Percentiles rank a stretch among this genome's conserved stretches.
Evolutionary conservation across 116 monocot species (phyloP).

Genomic region (Posidonia oceanica): DNA sequence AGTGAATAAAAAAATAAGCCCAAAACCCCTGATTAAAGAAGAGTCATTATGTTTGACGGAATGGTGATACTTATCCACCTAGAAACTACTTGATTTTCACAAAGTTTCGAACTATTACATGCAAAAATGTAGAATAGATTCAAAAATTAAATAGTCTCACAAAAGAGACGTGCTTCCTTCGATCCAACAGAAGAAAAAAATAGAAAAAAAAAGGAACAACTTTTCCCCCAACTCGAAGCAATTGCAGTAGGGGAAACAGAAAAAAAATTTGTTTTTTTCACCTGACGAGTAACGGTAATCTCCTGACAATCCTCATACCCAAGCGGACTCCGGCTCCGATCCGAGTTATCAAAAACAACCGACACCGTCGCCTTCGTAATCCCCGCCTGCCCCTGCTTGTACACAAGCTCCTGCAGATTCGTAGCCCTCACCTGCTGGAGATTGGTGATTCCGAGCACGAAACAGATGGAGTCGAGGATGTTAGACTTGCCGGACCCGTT

Average conservation of each 20-base stretch:
- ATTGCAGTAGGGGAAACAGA: no score
- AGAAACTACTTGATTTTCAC: no score
- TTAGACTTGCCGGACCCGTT: constrained; percentile 98
- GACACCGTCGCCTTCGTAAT: constrained; percentile 96
- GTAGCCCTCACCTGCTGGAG: constrained; percentile 88
- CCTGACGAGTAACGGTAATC: constrained; percentile 93
- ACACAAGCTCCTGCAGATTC: constrained; percentile 90
- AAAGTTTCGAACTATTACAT: no score
- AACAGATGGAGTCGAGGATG: constrained; percentile 96
- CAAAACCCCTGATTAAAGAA: no score
- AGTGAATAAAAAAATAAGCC: no score
- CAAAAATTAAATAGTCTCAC: no score
- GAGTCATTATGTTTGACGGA: no score
- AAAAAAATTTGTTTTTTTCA: neutral
- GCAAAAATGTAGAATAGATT: no score
- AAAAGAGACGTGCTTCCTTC: neutral
- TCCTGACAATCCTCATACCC: constrained; percentile 79
- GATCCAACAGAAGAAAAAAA: no score
- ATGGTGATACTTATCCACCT: no score
- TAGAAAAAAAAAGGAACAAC: no score
- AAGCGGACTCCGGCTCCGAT: constrained; percentile 67
- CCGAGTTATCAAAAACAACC: constrained; percentile 81
- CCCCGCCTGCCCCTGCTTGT: constrained; percentile 98
- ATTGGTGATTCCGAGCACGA: constrained; percentile 94
- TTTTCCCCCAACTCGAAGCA: no score